These are phyloP conservation scores for Monosporascus sp. DNA, from an alignment of 2,329 filamentous ascomycete genomes.

Conservation along the genomic window DNA sequence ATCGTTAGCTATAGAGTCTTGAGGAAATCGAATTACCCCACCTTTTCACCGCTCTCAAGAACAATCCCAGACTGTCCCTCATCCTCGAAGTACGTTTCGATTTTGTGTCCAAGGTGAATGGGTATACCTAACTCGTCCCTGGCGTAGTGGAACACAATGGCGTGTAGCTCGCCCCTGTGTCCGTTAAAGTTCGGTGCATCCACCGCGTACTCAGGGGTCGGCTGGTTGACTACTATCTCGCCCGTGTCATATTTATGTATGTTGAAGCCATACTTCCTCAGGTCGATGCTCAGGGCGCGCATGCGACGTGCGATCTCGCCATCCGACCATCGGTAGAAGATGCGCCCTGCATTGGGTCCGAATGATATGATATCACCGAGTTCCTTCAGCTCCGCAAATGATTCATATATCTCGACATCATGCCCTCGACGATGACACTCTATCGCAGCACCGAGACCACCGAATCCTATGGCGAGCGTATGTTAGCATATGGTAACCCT, in stretches of 20 bases:
- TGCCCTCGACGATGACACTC: conserved; percentile 59
- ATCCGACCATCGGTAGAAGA: conserved; percentile 53
- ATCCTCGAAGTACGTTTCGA: conserved; percentile 51
- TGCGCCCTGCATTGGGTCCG: conserved; percentile 54
- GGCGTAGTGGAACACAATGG: conserved; percentile 54
- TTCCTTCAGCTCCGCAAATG: conserved; percentile 50
- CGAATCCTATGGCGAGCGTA: conserved; percentile 41
- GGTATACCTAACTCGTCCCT: conserved; percentile 48
- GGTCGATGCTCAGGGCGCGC: conserved; percentile 46
- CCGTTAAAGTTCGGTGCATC: conserved; percentile 54
- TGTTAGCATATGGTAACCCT: conserved; percentile 1
- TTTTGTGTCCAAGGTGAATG: conserved; percentile 47
- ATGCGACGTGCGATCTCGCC: conserved; percentile 42
- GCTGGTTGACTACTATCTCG: conserved; percentile 55
- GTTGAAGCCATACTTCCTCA: conserved; percentile 50
- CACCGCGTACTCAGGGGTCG: conserved; percentile 34
- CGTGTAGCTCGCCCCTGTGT: conserved; percentile 55
- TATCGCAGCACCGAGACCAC: conserved; percentile 56
- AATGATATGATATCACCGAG: conserved; percentile 61
- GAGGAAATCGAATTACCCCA: conserved; percentile 14
- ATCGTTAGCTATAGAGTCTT: conserved; percentile 4
- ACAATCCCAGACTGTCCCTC: conserved; percentile 45
- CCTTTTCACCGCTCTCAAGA: conserved; percentile 41
- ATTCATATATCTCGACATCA: conserved; percentile 52
- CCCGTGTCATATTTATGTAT: conserved; percentile 58